Conservation (phyloP, 495 filamentous ascomycete species). For the Elasticomyces elasticus region DNA sequence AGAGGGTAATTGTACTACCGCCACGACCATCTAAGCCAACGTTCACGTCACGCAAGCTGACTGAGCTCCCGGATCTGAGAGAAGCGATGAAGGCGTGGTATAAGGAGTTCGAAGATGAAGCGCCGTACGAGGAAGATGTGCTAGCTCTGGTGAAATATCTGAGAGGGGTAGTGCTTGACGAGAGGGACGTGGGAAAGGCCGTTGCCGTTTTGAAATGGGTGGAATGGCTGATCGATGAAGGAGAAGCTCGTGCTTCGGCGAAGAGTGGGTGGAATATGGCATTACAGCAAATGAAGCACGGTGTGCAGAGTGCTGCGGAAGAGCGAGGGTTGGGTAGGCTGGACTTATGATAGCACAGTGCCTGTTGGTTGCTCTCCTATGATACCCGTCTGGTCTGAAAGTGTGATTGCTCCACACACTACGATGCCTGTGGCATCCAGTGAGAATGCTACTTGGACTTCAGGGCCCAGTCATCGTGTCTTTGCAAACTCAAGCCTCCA, state of each 20-base stretch:
- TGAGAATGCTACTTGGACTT: too few relatives aligned
- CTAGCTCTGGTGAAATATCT: conserved; percentile 59
- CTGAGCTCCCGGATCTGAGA: conserved; percentile 45
- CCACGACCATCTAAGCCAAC: conserved; percentile 48
- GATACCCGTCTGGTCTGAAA: not conserved
- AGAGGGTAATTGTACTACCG: conserved; percentile 38
- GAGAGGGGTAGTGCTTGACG: conserved; percentile 55
- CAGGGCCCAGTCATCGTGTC: too few relatives aligned
- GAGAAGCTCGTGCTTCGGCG: conserved; percentile 30
- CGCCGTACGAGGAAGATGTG: conserved; percentile 70
- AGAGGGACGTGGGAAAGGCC: conserved; percentile 67
- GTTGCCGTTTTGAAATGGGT: conserved; percentile 61
- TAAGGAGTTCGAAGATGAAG: conserved; percentile 51
- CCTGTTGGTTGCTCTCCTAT: not conserved
- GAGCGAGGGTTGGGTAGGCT: conserved; percentile 56
- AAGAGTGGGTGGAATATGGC: conserved; percentile 41
- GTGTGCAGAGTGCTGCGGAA: conserved; percentile 50
- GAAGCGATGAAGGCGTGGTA: conserved; percentile 59
- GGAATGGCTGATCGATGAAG: conserved; percentile 55
- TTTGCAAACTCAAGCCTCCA: too few relatives aligned
- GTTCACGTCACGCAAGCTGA: conserved; percentile 55
- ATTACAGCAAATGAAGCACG: conserved; percentile 44
- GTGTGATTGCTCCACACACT: too few relatives aligned
- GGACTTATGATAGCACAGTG: conserved; percentile 33
- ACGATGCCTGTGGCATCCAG: too few relatives aligned